Conservation (phyloP, 106 monocot genomes). For the Ottelia alismoides region DNA sequence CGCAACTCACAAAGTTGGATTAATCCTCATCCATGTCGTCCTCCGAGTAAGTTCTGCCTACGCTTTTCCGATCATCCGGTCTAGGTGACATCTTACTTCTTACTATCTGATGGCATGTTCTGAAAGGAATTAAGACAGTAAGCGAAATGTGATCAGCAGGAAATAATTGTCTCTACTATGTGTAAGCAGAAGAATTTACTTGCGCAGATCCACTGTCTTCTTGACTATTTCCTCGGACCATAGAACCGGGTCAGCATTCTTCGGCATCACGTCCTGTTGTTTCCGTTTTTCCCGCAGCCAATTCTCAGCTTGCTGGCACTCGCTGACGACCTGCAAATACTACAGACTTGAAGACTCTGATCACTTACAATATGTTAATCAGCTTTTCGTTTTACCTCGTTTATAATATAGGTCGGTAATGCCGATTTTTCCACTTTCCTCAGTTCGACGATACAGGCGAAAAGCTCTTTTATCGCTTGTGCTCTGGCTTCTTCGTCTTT, state of each 20-base stretch:
- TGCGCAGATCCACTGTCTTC: too few relatives aligned
- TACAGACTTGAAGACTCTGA: neutral
- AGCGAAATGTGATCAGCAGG: too few relatives aligned
- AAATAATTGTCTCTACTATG: too few relatives aligned
- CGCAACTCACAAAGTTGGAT: too few relatives aligned
- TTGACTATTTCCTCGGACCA: conserved; percentile 70
- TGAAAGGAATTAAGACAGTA: too few relatives aligned
- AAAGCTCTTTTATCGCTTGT: conserved; percentile 45
- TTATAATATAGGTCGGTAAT: conserved; percentile 24
- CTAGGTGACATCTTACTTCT: too few relatives aligned
- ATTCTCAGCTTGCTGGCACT: conserved; percentile 64
- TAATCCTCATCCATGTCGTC: too few relatives aligned
- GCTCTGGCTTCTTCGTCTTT: conserved; percentile 81
- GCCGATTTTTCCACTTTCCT: conserved; percentile 49
- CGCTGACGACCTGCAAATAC: conserved; percentile 36
- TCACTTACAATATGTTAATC: too few relatives aligned
- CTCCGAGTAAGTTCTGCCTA: too few relatives aligned
- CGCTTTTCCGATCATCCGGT: too few relatives aligned
- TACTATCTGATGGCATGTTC: too few relatives aligned
- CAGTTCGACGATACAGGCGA: conserved; percentile 44
- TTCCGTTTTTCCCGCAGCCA: conserved; percentile 68
- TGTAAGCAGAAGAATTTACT: too few relatives aligned
- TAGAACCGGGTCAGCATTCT: conserved; percentile 44
- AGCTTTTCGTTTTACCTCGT: conserved; percentile 21
- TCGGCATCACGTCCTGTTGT: conserved; percentile 51